A percentile compares a stretch with the other conserved stretches of the same genome.
Evolutionary conservation across 2,329 filamentous ascomycete species (phyloP).

Genomic region (Endoconidiophora polonica): DNA sequence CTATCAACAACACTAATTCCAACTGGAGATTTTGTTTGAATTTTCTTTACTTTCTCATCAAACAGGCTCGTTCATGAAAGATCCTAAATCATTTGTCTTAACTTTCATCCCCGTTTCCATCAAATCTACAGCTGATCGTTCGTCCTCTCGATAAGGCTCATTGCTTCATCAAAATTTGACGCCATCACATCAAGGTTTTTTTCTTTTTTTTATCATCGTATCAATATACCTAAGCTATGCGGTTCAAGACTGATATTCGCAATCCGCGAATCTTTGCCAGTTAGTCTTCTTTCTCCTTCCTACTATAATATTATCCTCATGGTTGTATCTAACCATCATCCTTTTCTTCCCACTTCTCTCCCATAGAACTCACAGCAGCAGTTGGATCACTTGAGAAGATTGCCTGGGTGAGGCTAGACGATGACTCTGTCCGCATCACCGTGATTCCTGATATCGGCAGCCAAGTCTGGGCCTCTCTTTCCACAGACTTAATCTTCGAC

Average conservation of each 20-base stretch:
- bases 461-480: conserved; percentile 74
- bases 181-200: too few species aligned
- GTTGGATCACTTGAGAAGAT: conserved; percentile 59
- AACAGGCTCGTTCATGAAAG: too few species aligned
- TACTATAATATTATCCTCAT: neutral
- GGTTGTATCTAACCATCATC: neutral
- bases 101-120: too few species aligned
- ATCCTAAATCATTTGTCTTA: too few species aligned
- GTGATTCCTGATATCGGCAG: conserved; percentile 88
- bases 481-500: conserved; percentile 74
- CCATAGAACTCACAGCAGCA: conserved; percentile 45
- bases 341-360: neutral
- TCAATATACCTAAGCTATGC: conserved; percentile 30
- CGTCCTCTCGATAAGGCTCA: too few species aligned
- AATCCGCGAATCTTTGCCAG: conserved; percentile 52
- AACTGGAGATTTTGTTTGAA: too few species aligned
- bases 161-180: too few species aligned
- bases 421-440: conserved; percentile 80
- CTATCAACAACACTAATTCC: too few species aligned
- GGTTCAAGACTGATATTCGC: conserved; percentile 48
- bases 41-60: too few species aligned
- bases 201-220: too few species aligned
- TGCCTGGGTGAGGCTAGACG: conserved; percentile 77
- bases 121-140: too few species aligned
- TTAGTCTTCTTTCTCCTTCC: conserved; percentile 19